Conservation (phyloP, 2,329 filamentous ascomycete genomes). For the Helotiales sp. region DNA sequence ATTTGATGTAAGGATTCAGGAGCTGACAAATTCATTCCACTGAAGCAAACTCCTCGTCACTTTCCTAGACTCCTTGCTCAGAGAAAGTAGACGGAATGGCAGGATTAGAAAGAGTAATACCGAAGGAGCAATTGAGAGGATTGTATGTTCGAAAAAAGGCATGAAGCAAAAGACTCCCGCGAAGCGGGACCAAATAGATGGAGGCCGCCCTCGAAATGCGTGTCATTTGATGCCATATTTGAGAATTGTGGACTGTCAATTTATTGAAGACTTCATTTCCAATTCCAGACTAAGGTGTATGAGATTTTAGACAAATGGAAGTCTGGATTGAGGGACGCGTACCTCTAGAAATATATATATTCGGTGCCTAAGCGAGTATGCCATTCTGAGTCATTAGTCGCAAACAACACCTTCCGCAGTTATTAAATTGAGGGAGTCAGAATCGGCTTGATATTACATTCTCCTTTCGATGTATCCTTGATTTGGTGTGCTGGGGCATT, state of each 20-base stretch:
- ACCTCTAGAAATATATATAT: background rate
- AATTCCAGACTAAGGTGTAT: no score
- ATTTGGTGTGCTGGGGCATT: no score
- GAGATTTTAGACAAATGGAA: no score
- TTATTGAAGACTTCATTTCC: no score
- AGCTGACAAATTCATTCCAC: conserved; percentile 33
- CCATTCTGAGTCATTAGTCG: background rate
- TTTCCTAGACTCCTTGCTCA: conserved; percentile 31
- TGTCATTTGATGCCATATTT: background rate
- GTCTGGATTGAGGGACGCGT: no score
- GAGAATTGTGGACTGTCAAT: no score
- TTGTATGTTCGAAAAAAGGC: conserved; percentile 32
- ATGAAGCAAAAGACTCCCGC: conserved; percentile 35
- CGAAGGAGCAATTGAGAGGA: conserved; percentile 35
- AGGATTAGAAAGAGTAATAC: conserved; percentile 28
- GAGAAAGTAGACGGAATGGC: conserved; percentile 27
- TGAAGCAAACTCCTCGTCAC: conserved; percentile 30
- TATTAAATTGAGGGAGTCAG: background rate
- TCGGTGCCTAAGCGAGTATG: background rate
- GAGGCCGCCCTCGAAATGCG: background rate
- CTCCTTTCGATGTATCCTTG: no score
- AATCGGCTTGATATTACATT: background rate
- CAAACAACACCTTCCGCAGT: background rate
- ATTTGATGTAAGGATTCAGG: background rate
- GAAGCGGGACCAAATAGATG: conserved; percentile 30